These are phyloP conservation scores for Entomortierella lignicola DNA, from an alignment of 192 early-diverging fungal genomes.

Conservation along the genomic window DNA sequence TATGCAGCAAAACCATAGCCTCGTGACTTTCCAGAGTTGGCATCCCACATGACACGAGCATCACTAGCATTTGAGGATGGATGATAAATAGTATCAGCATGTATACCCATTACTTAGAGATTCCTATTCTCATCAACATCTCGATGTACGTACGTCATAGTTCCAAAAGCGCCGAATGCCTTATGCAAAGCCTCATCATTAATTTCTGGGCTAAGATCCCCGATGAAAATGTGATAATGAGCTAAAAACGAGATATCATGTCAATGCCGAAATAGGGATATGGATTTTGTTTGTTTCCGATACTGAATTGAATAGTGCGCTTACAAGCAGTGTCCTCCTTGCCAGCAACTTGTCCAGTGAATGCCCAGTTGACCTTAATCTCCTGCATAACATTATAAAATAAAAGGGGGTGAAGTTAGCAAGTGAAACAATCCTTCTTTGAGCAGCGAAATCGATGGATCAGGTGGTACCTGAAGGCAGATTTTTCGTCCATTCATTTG, in stretches of 20 bases:
- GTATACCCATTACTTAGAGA: background rate
- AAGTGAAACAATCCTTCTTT: too few relatives aligned
- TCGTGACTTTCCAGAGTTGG: constrained; percentile 86
- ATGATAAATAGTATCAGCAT: background rate
- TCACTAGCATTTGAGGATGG: constrained; percentile 63
- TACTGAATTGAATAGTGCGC: background rate
- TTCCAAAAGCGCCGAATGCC: constrained; percentile 80
- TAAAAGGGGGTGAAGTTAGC: too few relatives aligned
- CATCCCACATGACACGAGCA: constrained; percentile 95
- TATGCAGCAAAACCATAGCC: constrained; percentile 95
- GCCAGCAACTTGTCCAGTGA: constrained; percentile 57
- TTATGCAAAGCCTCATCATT: constrained; percentile 83
- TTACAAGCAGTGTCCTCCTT: constrained; percentile 77
- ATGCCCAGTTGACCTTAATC: constrained; percentile 79
- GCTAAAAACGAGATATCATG: constrained; percentile 1
- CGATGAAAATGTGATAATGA: constrained; percentile 94
- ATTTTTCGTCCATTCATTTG: constrained; percentile 78
- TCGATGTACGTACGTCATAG: constrained; percentile 73
- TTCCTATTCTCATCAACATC: background rate
- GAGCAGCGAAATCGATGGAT: too few relatives aligned
- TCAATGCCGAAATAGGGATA: background rate
- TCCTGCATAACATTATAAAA: constrained; percentile 68
- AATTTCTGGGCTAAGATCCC: constrained; percentile 92
- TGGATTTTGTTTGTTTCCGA: background rate
- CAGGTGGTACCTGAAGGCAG: constrained; percentile 63